Percentiles rank a stretch among this genome's conserved stretches.
phyloP scores from a whole-genome alignment of 805 yeast species.

The Kodamaea neixiangensis region DNA sequence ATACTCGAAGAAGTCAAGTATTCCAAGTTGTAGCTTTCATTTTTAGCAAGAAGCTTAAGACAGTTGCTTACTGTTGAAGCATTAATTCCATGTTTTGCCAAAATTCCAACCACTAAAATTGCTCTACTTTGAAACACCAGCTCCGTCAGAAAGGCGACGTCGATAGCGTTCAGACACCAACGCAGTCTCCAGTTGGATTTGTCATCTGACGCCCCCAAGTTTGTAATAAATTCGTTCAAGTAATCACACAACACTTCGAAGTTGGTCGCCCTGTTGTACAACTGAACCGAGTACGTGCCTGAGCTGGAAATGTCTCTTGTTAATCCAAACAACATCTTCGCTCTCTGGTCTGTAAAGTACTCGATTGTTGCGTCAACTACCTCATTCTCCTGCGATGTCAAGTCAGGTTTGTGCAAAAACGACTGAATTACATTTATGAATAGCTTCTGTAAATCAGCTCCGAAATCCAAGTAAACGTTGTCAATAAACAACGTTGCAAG shows the following conservation, averaged over 20 bases:
- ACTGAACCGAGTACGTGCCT: slow-evolving; percentile 35
- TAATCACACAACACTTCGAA: slow-evolving; percentile 62
- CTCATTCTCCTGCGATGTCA: slow-evolving; percentile 40
- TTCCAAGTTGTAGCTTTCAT: slow-evolving; percentile 26
- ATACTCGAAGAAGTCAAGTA: slow-evolving; percentile 41
- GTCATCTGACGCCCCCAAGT: slow-evolving; percentile 48
- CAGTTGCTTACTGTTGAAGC: slow-evolving; percentile 47
- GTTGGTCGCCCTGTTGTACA: slow-evolving; percentile 42
- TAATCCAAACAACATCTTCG: slow-evolving; percentile 68
- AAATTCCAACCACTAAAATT: slow-evolving; percentile 65
- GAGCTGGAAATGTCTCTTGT: slow-evolving; percentile 46
- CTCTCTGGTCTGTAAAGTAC: slow-evolving; percentile 59
- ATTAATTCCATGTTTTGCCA: slow-evolving; percentile 63
- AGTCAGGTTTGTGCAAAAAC: slow-evolving; percentile 55
- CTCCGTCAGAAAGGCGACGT: slow-evolving; percentile 56
- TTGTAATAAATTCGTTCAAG: slow-evolving; percentile 53
- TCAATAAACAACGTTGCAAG: slow-evolving; percentile 64
- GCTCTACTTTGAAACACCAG: slow-evolving; percentile 70
- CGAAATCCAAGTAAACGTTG: slow-evolving; percentile 53
- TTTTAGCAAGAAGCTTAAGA: slow-evolving; percentile 26
- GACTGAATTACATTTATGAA: slow-evolving; percentile 71
- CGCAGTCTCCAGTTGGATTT: slow-evolving; percentile 59
- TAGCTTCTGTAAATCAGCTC: slow-evolving; percentile 61
- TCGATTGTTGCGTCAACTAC: slow-evolving; percentile 50
- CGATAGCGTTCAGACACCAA: slow-evolving; percentile 66